These are phyloP conservation scores for Trametes cingulata DNA, from an alignment of 768 basidiomycete genomes.

Conservation along the genomic window DNA sequence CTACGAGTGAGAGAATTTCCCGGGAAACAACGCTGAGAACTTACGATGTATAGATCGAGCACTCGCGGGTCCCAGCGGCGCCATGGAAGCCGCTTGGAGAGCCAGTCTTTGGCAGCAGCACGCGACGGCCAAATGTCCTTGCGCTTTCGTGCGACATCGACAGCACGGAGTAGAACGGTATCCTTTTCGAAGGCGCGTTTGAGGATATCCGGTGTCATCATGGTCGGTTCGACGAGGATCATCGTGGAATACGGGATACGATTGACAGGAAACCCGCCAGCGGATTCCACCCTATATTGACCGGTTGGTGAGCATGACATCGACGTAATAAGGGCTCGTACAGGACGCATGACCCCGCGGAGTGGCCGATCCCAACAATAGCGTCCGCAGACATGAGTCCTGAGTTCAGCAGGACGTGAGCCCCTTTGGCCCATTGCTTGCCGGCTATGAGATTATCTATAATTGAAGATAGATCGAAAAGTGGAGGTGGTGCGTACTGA, in stretches of 20 bases:
- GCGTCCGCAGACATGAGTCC: neutral
- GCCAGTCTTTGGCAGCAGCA: constrained; percentile 5
- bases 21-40: neutral
- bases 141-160: neutral
- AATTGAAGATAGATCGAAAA: too few species aligned
- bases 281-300: neutral
- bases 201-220: constrained; percentile 9
- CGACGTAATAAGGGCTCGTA: neutral
- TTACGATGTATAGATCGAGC: constrained; percentile 8
- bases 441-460: too few species aligned
- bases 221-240: constrained; percentile 16
- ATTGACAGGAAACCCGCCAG: neutral
- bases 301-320: neutral
- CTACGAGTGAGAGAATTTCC: too few species aligned
- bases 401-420: too few species aligned
- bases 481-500: too few species aligned
- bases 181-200: neutral
- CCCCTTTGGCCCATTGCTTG: too few species aligned
- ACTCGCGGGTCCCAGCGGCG: constrained; percentile 7
- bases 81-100: constrained; percentile 13
- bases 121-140: constrained; percentile 21
- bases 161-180: neutral
- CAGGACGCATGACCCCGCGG: neutral
- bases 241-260: constrained; percentile 4
- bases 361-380: neutral